Conservation (phyloP, 345 rosid genomes). For the Salix suchowensis region DNA sequence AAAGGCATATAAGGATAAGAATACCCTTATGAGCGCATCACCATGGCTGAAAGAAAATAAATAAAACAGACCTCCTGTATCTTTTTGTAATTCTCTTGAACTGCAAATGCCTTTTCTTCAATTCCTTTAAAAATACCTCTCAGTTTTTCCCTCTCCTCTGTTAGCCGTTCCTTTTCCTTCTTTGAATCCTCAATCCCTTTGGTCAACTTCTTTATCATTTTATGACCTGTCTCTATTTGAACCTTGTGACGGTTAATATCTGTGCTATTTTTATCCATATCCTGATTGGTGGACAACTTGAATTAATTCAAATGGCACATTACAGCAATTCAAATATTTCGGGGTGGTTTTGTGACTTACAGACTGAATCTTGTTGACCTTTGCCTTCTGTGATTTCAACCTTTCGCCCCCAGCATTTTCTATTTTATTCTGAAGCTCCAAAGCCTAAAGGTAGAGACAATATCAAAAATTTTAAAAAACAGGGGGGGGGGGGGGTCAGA, state of each 20-base stretch:
- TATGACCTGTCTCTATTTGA: slow-evolving; percentile 78
- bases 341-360: slow-evolving; percentile 47
- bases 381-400: slow-evolving; percentile 70
- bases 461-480: neutral
- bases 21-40: neutral
- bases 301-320: slow-evolving; percentile 19
- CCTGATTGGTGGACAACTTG: slow-evolving; percentile 39
- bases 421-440: slow-evolving; percentile 73
- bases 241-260: slow-evolving; percentile 89
- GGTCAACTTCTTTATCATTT: slow-evolving; percentile 79
- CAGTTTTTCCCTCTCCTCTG: slow-evolving; percentile 68
- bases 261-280: slow-evolving; percentile 73
- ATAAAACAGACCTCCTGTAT: slow-evolving; percentile 57
- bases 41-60: neutral
- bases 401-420: slow-evolving; percentile 89
- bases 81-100: slow-evolving; percentile 77
- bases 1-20: slow-evolving; percentile 2
- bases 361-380: slow-evolving; percentile 74
- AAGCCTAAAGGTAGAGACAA: slow-evolving; percentile 45
- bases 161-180: slow-evolving; percentile 67
- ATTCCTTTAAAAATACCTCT: slow-evolving; percentile 54
- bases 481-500: neutral
- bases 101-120: slow-evolving; percentile 72
- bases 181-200: slow-evolving; percentile 79
- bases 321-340: slow-evolving; percentile 8